A percentile compares a stretch with the other conserved stretches of the same genome.
These are phyloP conservation scores for Linnemannia zychae DNA, from an alignment of 192 early-diverging fungal genomes.

Conservation along the genomic window DNA sequence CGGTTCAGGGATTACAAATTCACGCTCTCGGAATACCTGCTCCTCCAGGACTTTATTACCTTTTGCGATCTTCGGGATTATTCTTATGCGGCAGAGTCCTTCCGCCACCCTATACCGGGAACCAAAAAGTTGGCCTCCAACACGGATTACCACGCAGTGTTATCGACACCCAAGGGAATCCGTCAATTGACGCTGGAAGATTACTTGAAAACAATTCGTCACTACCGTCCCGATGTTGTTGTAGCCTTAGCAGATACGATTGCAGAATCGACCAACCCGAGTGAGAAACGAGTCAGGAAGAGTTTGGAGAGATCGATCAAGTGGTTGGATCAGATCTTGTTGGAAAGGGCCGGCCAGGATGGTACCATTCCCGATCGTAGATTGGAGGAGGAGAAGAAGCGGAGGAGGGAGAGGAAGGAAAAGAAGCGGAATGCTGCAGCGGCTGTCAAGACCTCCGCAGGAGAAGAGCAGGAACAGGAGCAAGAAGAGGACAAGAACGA, in stretches of 20 bases:
- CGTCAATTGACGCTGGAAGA: constrained; percentile 63
- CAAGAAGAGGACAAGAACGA: background rate
- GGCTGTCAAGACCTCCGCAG: background rate
- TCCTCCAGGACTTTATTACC: constrained; percentile 57
- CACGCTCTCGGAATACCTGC: constrained; percentile 57
- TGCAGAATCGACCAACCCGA: constrained; percentile 41
- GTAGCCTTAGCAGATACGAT: constrained; percentile 61
- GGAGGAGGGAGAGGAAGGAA: constrained; percentile 23
- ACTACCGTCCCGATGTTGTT: constrained; percentile 64
- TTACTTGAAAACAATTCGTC: constrained; percentile 55
- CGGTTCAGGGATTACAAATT: constrained; percentile 5
- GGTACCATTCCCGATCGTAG: constrained; percentile 22
- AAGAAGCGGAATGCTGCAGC: constrained; percentile 2
- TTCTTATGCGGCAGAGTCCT: constrained; percentile 21
- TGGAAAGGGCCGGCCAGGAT: constrained; percentile 29
- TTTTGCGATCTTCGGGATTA: constrained; percentile 65
- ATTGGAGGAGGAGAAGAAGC: constrained; percentile 33
- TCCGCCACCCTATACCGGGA: background rate
- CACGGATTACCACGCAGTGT: constrained; percentile 64
- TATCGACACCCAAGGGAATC: constrained; percentile 63
- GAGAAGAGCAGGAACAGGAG: background rate
- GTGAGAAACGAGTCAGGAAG: constrained; percentile 59
- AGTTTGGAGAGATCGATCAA: constrained; percentile 64
- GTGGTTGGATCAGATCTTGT: constrained; percentile 64
- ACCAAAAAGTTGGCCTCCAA: constrained; percentile 30